Conservation (phyloP, 495 filamentous ascomycete genomes). For the Neurospora sp. region DNA sequence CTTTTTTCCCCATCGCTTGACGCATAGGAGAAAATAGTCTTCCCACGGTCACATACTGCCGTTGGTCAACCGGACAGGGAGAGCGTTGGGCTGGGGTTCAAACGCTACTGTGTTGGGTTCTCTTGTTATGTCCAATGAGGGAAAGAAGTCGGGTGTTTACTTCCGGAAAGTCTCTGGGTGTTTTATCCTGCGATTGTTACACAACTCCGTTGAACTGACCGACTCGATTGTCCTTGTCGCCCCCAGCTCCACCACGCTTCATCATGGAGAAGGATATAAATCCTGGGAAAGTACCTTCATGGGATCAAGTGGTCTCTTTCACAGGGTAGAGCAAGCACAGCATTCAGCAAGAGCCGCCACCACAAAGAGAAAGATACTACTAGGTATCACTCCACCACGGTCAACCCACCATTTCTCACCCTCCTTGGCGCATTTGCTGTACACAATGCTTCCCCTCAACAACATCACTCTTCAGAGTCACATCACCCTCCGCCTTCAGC, state of each 20-base stretch:
- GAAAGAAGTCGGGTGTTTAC: background rate
- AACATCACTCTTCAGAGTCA: background rate
- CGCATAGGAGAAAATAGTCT: background rate
- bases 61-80: background rate
- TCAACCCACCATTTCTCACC: background rate
- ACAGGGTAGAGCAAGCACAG: background rate
- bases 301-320: background rate
- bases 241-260: background rate
- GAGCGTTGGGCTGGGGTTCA: background rate
- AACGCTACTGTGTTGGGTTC: background rate
- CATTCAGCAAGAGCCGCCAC: background rate
- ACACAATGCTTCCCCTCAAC: background rate
- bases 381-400: background rate
- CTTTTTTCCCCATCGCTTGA: background rate
- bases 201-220: background rate
- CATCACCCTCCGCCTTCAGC: background rate
- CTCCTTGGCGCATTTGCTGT: background rate
- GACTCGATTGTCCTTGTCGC: background rate
- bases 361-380: background rate
- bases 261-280: background rate
- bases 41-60: background rate
- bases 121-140: background rate
- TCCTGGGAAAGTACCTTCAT: background rate
- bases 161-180: background rate
- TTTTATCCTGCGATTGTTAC: background rate